phyloP scores from a whole-genome alignment of 257 asterid species.

The Vinca minor region DNA sequence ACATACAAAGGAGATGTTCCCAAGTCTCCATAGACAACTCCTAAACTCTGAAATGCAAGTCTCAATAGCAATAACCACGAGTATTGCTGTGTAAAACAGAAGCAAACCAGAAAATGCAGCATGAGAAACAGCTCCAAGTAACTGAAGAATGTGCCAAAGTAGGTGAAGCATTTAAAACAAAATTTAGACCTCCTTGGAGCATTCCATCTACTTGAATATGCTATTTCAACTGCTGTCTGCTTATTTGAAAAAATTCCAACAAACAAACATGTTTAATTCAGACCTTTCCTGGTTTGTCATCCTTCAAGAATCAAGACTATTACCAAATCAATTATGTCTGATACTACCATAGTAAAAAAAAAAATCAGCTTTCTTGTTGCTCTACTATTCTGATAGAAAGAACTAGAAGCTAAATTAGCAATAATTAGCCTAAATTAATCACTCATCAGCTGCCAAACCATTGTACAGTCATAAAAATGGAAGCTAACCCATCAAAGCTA shows the following conservation, averaged over 20 bases:
- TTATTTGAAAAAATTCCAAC: neutral
- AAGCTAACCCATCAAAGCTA: neutral
- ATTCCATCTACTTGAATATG: neutral
- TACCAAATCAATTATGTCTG: neutral
- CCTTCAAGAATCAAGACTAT: neutral
- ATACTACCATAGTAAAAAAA: neutral
- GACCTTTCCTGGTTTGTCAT: neutral
- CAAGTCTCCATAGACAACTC: slow-evolving; percentile 96
- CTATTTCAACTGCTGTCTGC: slow-evolving; percentile 1
- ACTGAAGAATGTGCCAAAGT: neutral
- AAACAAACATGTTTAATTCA: neutral
- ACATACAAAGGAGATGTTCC: slow-evolving; percentile 98
- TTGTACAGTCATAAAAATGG: no score
- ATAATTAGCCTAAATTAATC: neutral
- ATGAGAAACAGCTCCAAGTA: neutral
- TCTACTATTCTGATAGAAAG: neutral
- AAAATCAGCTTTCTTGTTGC: neutral
- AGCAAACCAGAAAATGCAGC: slow-evolving; percentile 7
- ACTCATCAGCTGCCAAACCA: neutral
- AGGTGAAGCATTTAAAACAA: neutral
- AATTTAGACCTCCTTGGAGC: neutral
- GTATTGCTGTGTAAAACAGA: slow-evolving; percentile 84
- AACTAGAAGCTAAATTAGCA: slow-evolving; percentile 7
- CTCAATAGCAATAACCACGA: slow-evolving; percentile 70
- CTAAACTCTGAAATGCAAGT: slow-evolving; percentile 97